Evolutionary conservation across 129 eudicot species (phyloP), one percentile per base, ranked within the genome.

Genomic region (Ambrosia trifida): DNA sequence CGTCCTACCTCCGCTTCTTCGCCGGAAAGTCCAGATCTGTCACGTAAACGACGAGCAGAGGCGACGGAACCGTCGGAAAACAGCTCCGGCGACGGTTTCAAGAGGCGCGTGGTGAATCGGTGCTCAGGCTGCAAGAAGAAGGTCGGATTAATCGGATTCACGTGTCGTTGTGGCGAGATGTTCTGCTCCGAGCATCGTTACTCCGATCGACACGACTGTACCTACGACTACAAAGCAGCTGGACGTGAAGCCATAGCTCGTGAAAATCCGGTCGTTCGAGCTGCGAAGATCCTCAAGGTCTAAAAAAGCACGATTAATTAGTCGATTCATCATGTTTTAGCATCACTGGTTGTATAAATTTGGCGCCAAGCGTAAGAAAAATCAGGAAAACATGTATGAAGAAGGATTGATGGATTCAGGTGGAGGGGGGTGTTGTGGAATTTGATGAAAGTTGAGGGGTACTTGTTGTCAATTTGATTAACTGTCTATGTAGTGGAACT

Each of bases 181-280:
- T 75, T 76, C 79, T 91, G 97, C 58, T 78, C 93, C 14, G 87
- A 82, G 75, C 97, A 91, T 70, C 79, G 97, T 14, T 91, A 91
- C 69, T 85, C 97, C 33, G 97, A 91, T 73, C 92, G 96, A 43
- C 97, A 91, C 28, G 97, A 85, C 28, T 91, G 97, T 17, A 81
- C 88, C 77, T 91, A 66, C 80, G 97, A 91, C 73, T 91, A 88
- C 82, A 91, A 91, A 60, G 84, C 96, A 0, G 95, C 96, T 30
- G 96, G 97, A 3, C 87, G 97, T 20, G 97, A 85, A 47, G 97
- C 97, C 28, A 91, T 91, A 3, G 95, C 88, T 30, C 82, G 88
- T 60, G 95, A 88, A 69, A 91, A 91, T 78, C 97, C 97, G 10
- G 89, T 91, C 17, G 97, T 91, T 5, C 76, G 87, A 65, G 95